These are phyloP conservation scores for Apiospora pterosperma DNA, from an alignment of 2,329 filamentous ascomycete species.

Conservation along the genomic window DNA sequence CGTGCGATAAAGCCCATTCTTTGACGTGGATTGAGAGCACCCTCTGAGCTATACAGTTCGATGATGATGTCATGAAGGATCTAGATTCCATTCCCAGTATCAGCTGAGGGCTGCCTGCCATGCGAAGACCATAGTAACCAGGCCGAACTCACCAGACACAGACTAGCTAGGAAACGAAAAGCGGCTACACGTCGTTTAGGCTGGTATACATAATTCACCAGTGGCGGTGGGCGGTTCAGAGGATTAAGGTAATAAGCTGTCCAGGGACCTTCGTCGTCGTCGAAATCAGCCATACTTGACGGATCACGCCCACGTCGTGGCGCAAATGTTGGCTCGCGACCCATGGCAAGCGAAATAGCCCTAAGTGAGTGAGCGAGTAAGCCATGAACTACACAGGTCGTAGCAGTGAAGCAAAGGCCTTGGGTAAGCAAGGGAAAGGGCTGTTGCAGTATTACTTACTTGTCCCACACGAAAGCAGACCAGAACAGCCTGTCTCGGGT, in stretches of 20 bases:
- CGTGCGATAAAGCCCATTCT: not conserved
- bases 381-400: not conserved
- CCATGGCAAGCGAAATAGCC: not conserved
- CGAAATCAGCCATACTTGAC: not conserved
- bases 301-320: not conserved
- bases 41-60: not conserved
- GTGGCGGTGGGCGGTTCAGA: not conserved
- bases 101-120: not conserved
- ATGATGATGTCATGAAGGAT: not conserved
- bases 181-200: not conserved
- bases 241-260: not conserved
- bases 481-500: not conserved
- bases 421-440: not conserved
- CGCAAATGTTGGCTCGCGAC: not conserved
- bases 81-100: not conserved
- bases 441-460: not conserved
- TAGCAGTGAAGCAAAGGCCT: not conserved
- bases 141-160: not conserved
- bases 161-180: not conserved
- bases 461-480: constrained; percentile 2
- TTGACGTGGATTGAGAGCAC: not conserved
- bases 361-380: not conserved
- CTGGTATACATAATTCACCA: not conserved
- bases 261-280: not conserved
- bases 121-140: not conserved